Base-by-base conservation (phyloP, 257 asterid genomes). In the Scutellaria barbata region DNA sequence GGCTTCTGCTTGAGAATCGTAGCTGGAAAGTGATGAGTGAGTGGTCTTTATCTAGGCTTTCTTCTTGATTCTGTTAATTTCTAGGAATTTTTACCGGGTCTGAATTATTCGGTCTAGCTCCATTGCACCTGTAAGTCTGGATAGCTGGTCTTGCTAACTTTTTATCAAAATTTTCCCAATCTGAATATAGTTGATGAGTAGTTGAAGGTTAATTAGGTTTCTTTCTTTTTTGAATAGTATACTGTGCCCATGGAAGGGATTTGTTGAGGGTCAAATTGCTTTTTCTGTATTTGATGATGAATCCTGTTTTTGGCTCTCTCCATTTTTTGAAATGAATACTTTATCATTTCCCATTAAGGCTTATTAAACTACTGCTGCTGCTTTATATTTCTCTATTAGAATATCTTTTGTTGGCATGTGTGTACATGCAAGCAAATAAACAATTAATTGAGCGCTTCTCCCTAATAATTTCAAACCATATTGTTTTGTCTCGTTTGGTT, bases 1-100 rank as follows among this genome's bases (percentile, higher is more conserved):
- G 42, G 94, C 92, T 8, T 78, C 95, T 13, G 88, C 96, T 63
- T 87, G 85, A 89, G 71, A 52, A 45, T 51, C 45, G 46, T 62
- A 33, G 77, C 60, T 72, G 63, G 77, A 58, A 10, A 68, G 66
- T 52, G 72, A 68, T 72, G 10, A 3, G 68, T 20, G 72, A 60
- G 66, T 46, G 46, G 63, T 56, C 71, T 40, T 69, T 67, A 53
- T 51, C 52, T 72, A 73, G 88, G 82, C 45, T 71, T 75, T 70
- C 6, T 16, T 46, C 76, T 74, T n/a, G n/a, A 40, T 6, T 56
- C 35, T 33, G 25, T 52, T 58, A 6, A 3, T 70, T 65, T 53
- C 40, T 55, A 45, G 78, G 66, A 39, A 54, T 48, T 74, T 17
- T 75, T 68, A 46, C 58, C 42, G 68, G 66, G 66, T 61, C 72